These are phyloP conservation scores for Tulasnella sp. DNA, from an alignment of 768 basidiomycete species.

Conservation along the genomic window DNA sequence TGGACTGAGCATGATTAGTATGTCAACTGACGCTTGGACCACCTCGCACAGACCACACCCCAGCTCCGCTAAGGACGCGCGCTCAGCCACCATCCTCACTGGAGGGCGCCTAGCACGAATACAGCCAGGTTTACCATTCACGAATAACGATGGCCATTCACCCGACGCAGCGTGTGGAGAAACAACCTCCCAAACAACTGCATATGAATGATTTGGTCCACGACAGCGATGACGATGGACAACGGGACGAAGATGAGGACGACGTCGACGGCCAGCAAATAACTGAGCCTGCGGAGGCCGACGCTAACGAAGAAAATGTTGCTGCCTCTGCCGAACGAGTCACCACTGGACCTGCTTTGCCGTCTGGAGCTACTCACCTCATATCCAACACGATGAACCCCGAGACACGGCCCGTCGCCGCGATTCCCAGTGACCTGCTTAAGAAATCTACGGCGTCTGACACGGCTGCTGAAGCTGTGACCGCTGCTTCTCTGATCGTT, in stretches of 20 bases:
- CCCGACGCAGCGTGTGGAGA: not conserved
- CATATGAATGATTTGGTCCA: not conserved
- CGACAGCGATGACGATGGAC: not conserved
- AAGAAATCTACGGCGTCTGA: not conserved
- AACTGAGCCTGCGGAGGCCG: not conserved
- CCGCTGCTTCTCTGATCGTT: conserved; percentile 12
- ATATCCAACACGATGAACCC: no score
- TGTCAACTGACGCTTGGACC: conserved; percentile 14
- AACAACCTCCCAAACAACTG: not conserved
- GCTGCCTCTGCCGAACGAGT: not conserved
- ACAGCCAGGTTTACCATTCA: not conserved
- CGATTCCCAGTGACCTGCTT: no score
- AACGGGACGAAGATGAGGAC: not conserved
- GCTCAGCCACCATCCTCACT: not conserved
- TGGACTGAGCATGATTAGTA: no score
- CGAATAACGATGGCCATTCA: not conserved
- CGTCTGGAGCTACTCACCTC: no score
- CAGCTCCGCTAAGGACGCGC: not conserved
- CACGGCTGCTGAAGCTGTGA: not conserved
- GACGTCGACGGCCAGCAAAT: conserved; percentile 14
- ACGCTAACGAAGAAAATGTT: not conserved
- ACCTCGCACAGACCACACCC: conserved; percentile 14
- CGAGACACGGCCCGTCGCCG: no score
- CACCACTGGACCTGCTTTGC: not conserved
- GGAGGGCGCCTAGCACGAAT: not conserved